Evolutionary conservation across 2,329 filamentous ascomycete species (phyloP), one percentile per base, ranked within the genome.

Genomic region (Epichloe sp.): DNA sequence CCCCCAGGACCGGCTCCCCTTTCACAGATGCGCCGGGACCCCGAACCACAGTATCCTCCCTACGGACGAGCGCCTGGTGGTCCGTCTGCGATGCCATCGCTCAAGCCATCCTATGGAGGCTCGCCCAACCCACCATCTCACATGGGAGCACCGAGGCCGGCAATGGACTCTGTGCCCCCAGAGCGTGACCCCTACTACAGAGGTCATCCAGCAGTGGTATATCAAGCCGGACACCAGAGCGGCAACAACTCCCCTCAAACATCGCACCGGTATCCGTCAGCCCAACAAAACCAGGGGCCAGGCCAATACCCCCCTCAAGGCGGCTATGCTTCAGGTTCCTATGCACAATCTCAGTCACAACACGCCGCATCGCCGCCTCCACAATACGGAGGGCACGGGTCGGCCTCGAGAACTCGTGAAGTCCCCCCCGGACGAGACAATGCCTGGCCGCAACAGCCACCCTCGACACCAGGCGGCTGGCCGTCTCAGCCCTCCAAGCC

Each of bases 81-180:
- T 62, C 66, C 60, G 57, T 71, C 75, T 3, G 71, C 65, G 7
- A 79, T 81, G 65, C 76, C 77, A 17, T 67, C 76, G 4, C 65
- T 80, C 49, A 80, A 80, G 62, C 76, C 77, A 4, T 68, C 71
- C 4, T 73, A 72, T 47, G 67, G 68, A 6, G 70, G 73, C 43
- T 79, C 78, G 4, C 75, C 77, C 7, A 54, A 53, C 34, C 73
- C 76, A 53, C 56, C 72, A 7, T 71, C 73, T 53, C 71, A 74
- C 48, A 64, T 76, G 58, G 68, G 64, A 23, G 63, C 66, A 4
- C 69, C 74, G n/a, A 68, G 76, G 31, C 60, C 67, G 8, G 66
- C 69, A 10, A 71, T 76, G 56, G 65, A 67, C 57, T 52, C 61
- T 4, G 55, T 65, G 14, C 54, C 63, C 6, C 63, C 63, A 1